phyloP scores from a whole-genome alignment of 208 protist species.

The Leishmania arabica region DNA sequence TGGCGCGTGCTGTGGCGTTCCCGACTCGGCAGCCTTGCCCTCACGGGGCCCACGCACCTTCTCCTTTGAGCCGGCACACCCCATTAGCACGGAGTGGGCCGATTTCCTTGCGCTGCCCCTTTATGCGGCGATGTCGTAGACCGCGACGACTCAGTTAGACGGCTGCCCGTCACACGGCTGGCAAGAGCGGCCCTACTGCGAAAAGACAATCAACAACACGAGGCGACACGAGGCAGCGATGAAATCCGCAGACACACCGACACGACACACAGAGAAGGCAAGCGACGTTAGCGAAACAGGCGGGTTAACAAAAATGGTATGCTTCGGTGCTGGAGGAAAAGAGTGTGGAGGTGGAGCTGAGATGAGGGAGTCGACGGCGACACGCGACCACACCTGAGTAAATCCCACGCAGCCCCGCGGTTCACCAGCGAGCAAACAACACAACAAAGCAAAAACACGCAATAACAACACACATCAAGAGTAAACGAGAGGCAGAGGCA shows the following conservation, averaged over 20 bases:
- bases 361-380: neutral
- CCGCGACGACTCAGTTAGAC: neutral
- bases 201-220: neutral
- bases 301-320: conserved; percentile 12
- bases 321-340: conserved; percentile 1
- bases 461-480: conserved; percentile 16
- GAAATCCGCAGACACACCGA: neutral
- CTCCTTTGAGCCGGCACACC: conserved; percentile 13
- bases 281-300: neutral
- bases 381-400: neutral
- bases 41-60: neutral
- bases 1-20: neutral
- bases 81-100: neutral
- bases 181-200: neutral
- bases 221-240: neutral
- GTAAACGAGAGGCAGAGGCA: conserved; percentile 7
- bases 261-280: neutral
- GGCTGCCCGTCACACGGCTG: neutral
- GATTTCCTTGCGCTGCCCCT: neutral
- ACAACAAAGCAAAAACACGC: neutral
- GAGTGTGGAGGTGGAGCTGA: neutral
- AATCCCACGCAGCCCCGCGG: neutral
- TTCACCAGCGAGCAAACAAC: neutral
- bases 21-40: neutral
- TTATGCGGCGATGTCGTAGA: neutral